Base-by-base conservation (phyloP, 2,329 filamentous ascomycete genomes). In the Xylariaceae sp. region DNA sequence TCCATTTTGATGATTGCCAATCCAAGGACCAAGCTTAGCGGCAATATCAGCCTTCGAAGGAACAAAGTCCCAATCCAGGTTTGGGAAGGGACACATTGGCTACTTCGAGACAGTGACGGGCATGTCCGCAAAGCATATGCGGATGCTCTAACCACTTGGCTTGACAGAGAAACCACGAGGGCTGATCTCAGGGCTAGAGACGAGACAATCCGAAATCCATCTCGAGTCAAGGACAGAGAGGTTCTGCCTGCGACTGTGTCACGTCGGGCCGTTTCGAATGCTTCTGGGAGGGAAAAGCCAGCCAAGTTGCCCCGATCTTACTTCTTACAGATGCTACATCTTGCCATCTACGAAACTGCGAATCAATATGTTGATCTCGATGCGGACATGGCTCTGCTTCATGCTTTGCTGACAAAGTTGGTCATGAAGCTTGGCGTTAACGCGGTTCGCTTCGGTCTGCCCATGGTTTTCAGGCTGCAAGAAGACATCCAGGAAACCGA, bases 31-130 rank as follows among this genome's bases (percentile, higher is more conserved):
- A 82, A 77, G 57, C 72, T 77, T 52, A 76, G 73, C 57, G 79
- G 78, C 57, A 83, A 77, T 64, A 77, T 75, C 45, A 81, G 81
- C 30, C 79, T 94, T 45, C 82, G 83, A 6, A 81, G 90, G 55
- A 89, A 86, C 65, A 82, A 77, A 38, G 88, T 95, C 1, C 85
- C 88, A 0, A 77, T 95, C 9, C 81, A 87, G 47, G 87, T 91
- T 0, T 99, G 94, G 94, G 91, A 97, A 68, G 90, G 89, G n/a
- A 96, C 91, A 0, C 90, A 96, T 54, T 96, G 90, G 89, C 80
- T 97, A 40, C 73, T 97, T 17, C 84, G 87, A 35, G 92, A 96
- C 62, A 77, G 82, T 1, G 86, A 91, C 60, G 82, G 82, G 31
- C 77, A 82, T 31, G 90, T 97, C 32, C 83, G 91, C 47, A 86